Evolutionary conservation across 129 eudicot genomes (phyloP).

Genomic region (Chrysanthemum lavandulifolium): DNA sequence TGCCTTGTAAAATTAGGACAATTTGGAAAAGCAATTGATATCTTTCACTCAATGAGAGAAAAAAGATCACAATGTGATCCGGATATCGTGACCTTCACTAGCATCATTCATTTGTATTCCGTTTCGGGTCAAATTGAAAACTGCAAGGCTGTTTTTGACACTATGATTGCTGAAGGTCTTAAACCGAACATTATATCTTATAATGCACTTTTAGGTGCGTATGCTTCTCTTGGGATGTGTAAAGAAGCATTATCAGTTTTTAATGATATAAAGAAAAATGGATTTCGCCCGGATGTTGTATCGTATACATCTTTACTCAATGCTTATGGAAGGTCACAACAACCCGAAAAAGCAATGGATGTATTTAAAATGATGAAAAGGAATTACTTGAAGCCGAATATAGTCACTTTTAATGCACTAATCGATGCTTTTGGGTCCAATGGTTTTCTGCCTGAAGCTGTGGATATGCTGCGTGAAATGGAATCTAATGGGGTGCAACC

Average conservation of each 20-base stretch:
- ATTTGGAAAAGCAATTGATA: constrained; percentile 58
- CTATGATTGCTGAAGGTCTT: constrained; percentile 78
- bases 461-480: constrained; percentile 81
- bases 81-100: constrained; percentile 88
- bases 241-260: constrained; percentile 62
- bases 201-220: constrained; percentile 83
- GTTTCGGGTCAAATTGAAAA: constrained; percentile 73
- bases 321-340: constrained; percentile 89
- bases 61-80: constrained; percentile 72
- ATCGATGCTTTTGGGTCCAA: constrained; percentile 95
- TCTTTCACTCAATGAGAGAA: constrained; percentile 86
- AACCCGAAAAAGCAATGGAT: constrained; percentile 75
- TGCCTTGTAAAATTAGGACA: constrained; percentile 74
- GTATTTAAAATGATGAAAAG: constrained; percentile 64
- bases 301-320: constrained; percentile 89
- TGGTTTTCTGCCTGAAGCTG: constrained; percentile 73
- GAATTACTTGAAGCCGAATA: constrained; percentile 68
- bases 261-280: constrained; percentile 54
- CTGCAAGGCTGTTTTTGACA: constrained; percentile 68
- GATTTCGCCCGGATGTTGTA: constrained; percentile 78
- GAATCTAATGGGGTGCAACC: constrained; percentile 76
- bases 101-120: constrained; percentile 86
- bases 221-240: constrained; percentile 74
- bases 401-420: constrained; percentile 82
- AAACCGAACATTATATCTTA: constrained; percentile 84